A percentile compares a stretch with the other conserved stretches of the same genome.
phyloP scores from a whole-genome alignment of 768 basidiomycete genomes.

The Chlorophyllum brunneum region DNA sequence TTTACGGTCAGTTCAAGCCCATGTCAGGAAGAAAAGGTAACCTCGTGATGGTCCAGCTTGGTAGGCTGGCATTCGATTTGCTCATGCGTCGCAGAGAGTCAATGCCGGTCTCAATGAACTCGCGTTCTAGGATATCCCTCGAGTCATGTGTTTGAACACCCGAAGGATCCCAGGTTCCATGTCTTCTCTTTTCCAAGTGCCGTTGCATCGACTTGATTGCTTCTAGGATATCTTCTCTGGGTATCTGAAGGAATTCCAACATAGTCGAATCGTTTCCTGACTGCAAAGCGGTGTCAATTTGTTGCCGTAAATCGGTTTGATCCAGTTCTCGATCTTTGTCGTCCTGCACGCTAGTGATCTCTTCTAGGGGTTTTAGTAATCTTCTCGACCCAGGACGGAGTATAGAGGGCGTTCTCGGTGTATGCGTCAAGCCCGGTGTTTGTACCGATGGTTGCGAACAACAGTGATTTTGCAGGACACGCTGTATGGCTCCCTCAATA shows the following conservation, averaged over 20 bases:
- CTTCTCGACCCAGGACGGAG: conserved; percentile 1
- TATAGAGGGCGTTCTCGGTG: conserved; percentile 8
- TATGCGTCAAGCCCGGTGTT: neutral
- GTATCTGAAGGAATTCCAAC: conserved; percentile 56
- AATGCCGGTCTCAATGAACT: conserved; percentile 70
- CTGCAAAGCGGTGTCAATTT: conserved; percentile 64
- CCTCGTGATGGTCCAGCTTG: conserved; percentile 78
- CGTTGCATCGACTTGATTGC: conserved; percentile 76
- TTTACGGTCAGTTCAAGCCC: conserved; percentile 7
- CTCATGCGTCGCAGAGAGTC: conserved; percentile 68
- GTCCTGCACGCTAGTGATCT: conserved; percentile 9
- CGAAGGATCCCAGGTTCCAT: neutral
- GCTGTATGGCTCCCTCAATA: conserved; percentile 35
- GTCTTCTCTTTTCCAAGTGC: conserved; percentile 20
- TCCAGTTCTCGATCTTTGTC: conserved; percentile 36
- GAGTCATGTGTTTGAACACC: conserved; percentile 1
- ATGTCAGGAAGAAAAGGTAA: conserved; percentile 16
- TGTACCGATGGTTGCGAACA: conserved; percentile 16
- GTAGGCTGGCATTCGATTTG: conserved; percentile 38
- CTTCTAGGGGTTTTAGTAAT: conserved; percentile 1
- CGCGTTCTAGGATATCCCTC: conserved; percentile 56
- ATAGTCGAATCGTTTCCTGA: conserved; percentile 70
- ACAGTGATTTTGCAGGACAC: conserved; percentile 32
- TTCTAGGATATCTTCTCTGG: conserved; percentile 68
- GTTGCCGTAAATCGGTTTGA: conserved; percentile 88